Percentiles rank a stretch among this genome's conserved stretches.
Conservation (phyloP, 2,329 filamentous ascomycete genomes). For the Trichothecium roseum region DNA sequence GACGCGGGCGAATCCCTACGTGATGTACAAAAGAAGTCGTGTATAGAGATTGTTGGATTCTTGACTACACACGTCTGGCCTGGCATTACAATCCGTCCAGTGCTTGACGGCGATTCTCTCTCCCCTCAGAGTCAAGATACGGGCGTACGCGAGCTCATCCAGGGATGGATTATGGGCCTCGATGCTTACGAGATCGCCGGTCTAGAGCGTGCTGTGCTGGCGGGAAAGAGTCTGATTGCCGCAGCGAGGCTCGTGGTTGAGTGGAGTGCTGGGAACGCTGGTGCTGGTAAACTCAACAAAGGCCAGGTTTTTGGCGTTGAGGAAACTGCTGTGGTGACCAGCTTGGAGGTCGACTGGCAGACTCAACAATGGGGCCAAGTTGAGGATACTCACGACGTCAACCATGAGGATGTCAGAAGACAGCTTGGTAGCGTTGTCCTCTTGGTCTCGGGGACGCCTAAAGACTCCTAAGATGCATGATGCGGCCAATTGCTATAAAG, state of each 20-base stretch:
- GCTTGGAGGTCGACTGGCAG: conserved; percentile 83
- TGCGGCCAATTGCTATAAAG: no score
- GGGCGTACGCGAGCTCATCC: conserved; percentile 66
- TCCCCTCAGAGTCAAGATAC: conserved; percentile 63
- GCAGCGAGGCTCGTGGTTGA: conserved; percentile 70
- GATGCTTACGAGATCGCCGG: conserved; percentile 75
- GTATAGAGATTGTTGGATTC: conserved; percentile 61
- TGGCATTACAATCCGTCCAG: conserved; percentile 64
- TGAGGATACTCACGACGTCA: conserved; percentile 95
- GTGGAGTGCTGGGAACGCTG: conserved; percentile 68
- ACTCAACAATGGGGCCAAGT: conserved; percentile 90
- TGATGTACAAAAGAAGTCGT: conserved; percentile 58
- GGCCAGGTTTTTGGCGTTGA: conserved; percentile 60
- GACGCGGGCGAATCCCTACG: conserved; percentile 51
- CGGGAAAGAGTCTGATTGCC: conserved; percentile 76
- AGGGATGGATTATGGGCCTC: conserved; percentile 65
- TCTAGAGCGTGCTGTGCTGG: conserved; percentile 72
- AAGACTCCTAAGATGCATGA: no score
- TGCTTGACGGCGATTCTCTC: conserved; percentile 71
- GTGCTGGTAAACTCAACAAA: conserved; percentile 26
- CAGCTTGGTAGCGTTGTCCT: conserved; percentile 83
- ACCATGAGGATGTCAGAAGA: conserved; percentile 77
- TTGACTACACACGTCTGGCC: conserved; percentile 72
- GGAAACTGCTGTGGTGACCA: conserved; percentile 68
- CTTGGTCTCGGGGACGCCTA: conserved; percentile 54